These are phyloP conservation scores for Elsinoe australis DNA, from an alignment of 2,329 filamentous ascomycete species.

Conservation along the genomic window DNA sequence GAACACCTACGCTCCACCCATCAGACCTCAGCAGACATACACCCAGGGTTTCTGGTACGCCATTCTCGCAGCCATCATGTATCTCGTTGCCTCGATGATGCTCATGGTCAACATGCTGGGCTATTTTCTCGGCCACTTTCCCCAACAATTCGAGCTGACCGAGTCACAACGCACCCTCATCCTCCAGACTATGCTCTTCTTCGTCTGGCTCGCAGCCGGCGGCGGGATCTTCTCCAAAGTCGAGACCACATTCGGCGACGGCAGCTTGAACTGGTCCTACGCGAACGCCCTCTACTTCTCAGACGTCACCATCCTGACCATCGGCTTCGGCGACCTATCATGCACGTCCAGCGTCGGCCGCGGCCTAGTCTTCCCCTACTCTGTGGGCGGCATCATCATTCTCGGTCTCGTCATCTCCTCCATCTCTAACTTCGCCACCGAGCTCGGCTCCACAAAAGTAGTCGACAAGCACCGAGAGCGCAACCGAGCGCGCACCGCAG, in stretches of 20 bases:
- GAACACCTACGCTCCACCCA: slow-evolving; percentile 50
- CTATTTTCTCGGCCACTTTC: slow-evolving; percentile 66
- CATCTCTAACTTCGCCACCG: slow-evolving; percentile 59
- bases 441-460: slow-evolving; percentile 56
- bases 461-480: slow-evolving; percentile 52
- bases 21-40: slow-evolving; percentile 47
- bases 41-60: slow-evolving; percentile 85
- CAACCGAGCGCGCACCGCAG: slow-evolving; percentile 47
- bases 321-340: slow-evolving; percentile 58
- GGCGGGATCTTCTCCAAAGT: slow-evolving; percentile 66
- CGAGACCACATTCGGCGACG: slow-evolving; percentile 41
- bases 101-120: slow-evolving; percentile 74
- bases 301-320: slow-evolving; percentile 57
- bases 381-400: slow-evolving; percentile 74
- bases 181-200: slow-evolving; percentile 79
- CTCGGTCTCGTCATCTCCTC: slow-evolving; percentile 76
- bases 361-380: slow-evolving; percentile 72
- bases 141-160: slow-evolving; percentile 68
- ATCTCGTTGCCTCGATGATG: slow-evolving; percentile 68
- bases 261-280: slow-evolving; percentile 54
- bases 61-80: slow-evolving; percentile 69
- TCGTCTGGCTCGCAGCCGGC: slow-evolving; percentile 72
- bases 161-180: slow-evolving; percentile 80
- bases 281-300: slow-evolving; percentile 63
- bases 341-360: slow-evolving; percentile 51